Conservation (phyloP, 208 protist species). For the Kentomonas sorsogonicus region DNA sequence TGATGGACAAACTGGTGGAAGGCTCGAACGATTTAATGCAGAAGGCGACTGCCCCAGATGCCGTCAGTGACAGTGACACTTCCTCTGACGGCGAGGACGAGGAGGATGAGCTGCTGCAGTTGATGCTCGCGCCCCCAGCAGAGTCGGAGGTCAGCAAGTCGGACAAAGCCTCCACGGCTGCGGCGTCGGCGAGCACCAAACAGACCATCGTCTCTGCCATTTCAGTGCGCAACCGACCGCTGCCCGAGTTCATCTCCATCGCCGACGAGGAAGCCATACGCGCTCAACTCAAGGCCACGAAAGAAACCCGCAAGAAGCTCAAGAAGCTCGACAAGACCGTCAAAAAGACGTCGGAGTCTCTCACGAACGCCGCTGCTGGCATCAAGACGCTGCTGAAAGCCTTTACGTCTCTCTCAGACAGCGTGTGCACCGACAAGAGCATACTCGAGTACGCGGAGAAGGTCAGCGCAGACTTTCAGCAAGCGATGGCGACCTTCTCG, state of each 20-base stretch:
- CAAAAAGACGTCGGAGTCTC: conserved; percentile 6
- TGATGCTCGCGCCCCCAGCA: not conserved
- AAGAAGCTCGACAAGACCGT: conserved; percentile 14
- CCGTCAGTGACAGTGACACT: not conserved
- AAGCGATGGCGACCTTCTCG: conserved; percentile 9
- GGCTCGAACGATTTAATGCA: too few relatives aligned
- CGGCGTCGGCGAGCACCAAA: too few relatives aligned
- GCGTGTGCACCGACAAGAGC: conserved; percentile 1
- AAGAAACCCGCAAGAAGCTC: conserved; percentile 12
- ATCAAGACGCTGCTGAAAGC: conserved; percentile 11
- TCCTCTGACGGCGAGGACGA: conserved; percentile 1
- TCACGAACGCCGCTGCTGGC: conserved; percentile 9
- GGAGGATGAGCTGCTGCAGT: not conserved
- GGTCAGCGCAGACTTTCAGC: conserved; percentile 9
- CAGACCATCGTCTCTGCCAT: conserved; percentile 13
- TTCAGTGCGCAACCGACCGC: conserved; percentile 11
- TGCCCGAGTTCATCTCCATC: conserved; percentile 13
- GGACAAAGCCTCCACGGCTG: not conserved
- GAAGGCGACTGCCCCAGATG: too few relatives aligned
- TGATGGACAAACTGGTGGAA: too few relatives aligned
- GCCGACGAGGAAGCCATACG: conserved; percentile 18
- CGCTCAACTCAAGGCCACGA: conserved; percentile 12
- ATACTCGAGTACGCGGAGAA: conserved; percentile 3
- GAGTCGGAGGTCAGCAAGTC: not conserved
- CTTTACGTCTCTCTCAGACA: conserved; percentile 5